phyloP scores from a whole-genome alignment of 2,329 filamentous ascomycete species.

The Eutypella sp. region DNA sequence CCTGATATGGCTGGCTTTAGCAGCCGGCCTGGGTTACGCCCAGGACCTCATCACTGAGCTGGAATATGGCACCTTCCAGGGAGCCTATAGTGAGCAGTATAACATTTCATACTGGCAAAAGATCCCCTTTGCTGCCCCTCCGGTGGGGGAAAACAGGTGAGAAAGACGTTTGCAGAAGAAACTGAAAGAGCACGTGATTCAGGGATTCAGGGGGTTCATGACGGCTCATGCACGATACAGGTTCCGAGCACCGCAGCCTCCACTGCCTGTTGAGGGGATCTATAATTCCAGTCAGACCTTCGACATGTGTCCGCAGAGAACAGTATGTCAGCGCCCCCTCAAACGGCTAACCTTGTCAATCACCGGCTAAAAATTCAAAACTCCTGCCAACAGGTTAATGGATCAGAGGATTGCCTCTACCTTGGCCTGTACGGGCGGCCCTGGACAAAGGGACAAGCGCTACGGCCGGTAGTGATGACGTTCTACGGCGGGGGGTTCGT shows the following conservation, averaged over 20 bases:
- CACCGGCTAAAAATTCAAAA: not conserved
- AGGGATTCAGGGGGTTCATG: not conserved
- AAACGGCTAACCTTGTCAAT: not conserved
- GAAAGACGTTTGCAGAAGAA: no score
- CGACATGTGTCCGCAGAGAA: constrained; percentile 55
- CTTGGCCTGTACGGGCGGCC: constrained; percentile 56
- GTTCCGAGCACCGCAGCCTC: constrained; percentile 57
- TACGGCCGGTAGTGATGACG: constrained; percentile 53
- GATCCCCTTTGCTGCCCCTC: constrained; percentile 57
- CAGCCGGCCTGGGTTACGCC: constrained; percentile 3
- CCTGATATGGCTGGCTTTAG: not conserved
- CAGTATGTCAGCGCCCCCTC: constrained; percentile 26
- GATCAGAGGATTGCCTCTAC: constrained; percentile 57
- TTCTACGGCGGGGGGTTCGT: constrained; percentile 61
- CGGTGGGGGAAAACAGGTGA: constrained; percentile 43
- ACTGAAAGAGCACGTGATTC: no score
- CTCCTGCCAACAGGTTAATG: constrained; percentile 33
- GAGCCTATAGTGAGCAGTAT: constrained; percentile 45
- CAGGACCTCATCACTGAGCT: constrained; percentile 33
- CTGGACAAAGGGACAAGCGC: constrained; percentile 39
- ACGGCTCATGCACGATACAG: constrained; percentile 22
- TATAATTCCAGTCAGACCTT: constrained; percentile 53
- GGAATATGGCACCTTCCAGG: constrained; percentile 48
- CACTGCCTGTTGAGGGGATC: constrained; percentile 39
- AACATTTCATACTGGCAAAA: constrained; percentile 56